Evolutionary conservation across 805 yeast species (phyloP), one percentile per base, ranked within the genome.

Genomic region (Zygosaccharomyces bisporus): DNA sequence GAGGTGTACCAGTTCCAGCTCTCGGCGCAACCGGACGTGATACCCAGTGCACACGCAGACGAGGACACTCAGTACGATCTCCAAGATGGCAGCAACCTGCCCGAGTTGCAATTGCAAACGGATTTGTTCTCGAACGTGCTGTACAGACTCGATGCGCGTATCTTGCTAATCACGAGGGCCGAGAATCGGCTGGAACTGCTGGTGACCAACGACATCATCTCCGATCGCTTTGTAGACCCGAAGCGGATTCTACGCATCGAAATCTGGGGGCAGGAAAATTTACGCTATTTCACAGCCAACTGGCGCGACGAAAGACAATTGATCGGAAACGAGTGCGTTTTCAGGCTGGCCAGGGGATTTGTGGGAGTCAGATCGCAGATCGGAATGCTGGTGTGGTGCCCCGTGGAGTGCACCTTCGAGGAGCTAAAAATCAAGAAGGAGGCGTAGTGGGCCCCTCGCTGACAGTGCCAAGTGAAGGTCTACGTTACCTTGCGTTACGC

Each of bases 321-420:
- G 17, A 21, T 27, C 6, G 34, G 31, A 8, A 17, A 19, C 24
- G 25, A 31, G 13, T 19, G 34, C 19, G 30, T 21, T 12, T 24
- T 31, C 13, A 13, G 40, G 13, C 23, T 37, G 30, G 30, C 27
- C 18, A 37, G 40, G 20, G 40, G 40, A 7, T 25, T 25, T 9
- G 20, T 37, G 13, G 30, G 32, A 12, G 32, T 37, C 29, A 37
- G 40, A 37, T 37, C 40, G 23, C 29, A 29, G 19, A 18, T 35
- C 34, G 34, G 43, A 14, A 34, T 51, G 19, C 48, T 51, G 23
- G 40, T 43, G n/a, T 56, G 58, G 57, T 50, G 54, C 29, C 60
- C 60, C 8, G 43, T 56, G 6, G 61, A 57, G 27, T 53, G 53
- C 41, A 51, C 60, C 14, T 31, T 51, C 12, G 50, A 50, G 25